phyloP scores from a whole-genome alignment of 2,329 filamentous ascomycete species.

The Fusarium multiceps region DNA sequence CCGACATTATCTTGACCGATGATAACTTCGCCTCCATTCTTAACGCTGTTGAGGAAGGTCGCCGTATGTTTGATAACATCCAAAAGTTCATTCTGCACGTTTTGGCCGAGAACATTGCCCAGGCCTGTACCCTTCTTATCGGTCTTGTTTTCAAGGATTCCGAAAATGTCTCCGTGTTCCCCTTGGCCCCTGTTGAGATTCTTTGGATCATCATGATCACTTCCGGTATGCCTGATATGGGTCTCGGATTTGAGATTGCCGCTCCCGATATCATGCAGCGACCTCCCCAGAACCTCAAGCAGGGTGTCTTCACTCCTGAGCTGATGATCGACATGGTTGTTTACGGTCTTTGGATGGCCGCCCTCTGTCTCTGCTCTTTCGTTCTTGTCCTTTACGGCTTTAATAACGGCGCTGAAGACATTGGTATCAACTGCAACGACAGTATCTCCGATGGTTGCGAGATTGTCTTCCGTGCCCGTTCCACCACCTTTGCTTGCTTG shows the following conservation, averaged over 20 bases:
- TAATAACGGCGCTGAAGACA: slow-evolving; percentile 60
- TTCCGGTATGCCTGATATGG: slow-evolving; percentile 79
- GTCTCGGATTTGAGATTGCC: slow-evolving; percentile 76
- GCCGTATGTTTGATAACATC: slow-evolving; percentile 78
- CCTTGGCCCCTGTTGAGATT: slow-evolving; percentile 78
- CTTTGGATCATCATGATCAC: slow-evolving; percentile 86
- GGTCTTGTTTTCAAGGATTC: slow-evolving; percentile 77
- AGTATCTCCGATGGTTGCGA: slow-evolving; percentile 57
- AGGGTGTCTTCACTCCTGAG: slow-evolving; percentile 73
- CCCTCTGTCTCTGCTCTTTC: slow-evolving; percentile 66
- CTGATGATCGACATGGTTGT: slow-evolving; percentile 73
- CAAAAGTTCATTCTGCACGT: slow-evolving; percentile 78
- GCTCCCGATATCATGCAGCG: slow-evolving; percentile 75
- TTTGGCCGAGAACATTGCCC: slow-evolving; percentile 75
- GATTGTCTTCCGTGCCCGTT: slow-evolving; percentile 74
- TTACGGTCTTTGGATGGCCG: slow-evolving; percentile 75
- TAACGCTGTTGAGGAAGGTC: slow-evolving; percentile 76
- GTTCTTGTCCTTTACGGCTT: slow-evolving; percentile 62
- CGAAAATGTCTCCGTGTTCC: slow-evolving; percentile 63
- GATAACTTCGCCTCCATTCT: slow-evolving; percentile 80
- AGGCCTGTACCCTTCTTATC: slow-evolving; percentile 74
- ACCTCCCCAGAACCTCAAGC: slow-evolving; percentile 69
- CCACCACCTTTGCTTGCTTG: slow-evolving; percentile 76
- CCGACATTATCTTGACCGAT: slow-evolving; percentile 75
- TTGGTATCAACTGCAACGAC: slow-evolving; percentile 70